These are phyloP conservation scores for Annona squamosa DNA, from an alignment of 164 flowering plant genomes.

Conservation along the genomic window DNA sequence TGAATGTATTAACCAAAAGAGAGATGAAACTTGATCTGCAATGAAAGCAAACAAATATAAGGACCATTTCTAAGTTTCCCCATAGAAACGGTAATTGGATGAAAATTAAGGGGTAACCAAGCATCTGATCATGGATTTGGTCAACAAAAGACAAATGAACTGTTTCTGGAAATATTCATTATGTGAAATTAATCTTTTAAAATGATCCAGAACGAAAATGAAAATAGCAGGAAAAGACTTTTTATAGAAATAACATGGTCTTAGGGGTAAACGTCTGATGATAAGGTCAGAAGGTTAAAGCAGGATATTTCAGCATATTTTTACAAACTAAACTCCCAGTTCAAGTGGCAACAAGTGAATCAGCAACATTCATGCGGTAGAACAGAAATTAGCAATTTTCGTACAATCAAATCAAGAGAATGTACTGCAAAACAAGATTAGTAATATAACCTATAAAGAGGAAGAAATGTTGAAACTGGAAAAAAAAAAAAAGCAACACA, in stretches of 20 bases:
- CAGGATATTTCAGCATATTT: no score
- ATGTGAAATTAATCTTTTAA: no score
- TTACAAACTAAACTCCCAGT: background rate
- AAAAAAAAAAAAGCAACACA: conserved; percentile 19
- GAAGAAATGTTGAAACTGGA: background rate
- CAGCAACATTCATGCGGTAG: background rate
- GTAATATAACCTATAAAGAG: background rate
- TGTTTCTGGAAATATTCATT: background rate
- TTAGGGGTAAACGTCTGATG: no score
- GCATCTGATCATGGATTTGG: background rate
- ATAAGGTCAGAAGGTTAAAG: no score
- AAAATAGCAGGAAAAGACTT: no score
- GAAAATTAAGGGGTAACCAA: no score
- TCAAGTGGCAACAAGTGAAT: background rate
- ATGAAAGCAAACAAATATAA: conserved; percentile 2
- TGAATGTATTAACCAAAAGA: conserved; percentile 68
- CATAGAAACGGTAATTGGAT: no score
- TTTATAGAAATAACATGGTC: no score
- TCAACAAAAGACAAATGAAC: background rate
- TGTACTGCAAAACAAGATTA: background rate
- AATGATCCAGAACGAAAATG: no score
- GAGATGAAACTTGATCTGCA: conserved; percentile 68
- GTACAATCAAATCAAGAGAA: background rate
- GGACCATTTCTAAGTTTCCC: background rate
- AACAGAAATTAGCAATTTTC: background rate